These are phyloP conservation scores for Ustilago nuda DNA, from an alignment of 1,284 basidiomycete species.

Conservation along the genomic window DNA sequence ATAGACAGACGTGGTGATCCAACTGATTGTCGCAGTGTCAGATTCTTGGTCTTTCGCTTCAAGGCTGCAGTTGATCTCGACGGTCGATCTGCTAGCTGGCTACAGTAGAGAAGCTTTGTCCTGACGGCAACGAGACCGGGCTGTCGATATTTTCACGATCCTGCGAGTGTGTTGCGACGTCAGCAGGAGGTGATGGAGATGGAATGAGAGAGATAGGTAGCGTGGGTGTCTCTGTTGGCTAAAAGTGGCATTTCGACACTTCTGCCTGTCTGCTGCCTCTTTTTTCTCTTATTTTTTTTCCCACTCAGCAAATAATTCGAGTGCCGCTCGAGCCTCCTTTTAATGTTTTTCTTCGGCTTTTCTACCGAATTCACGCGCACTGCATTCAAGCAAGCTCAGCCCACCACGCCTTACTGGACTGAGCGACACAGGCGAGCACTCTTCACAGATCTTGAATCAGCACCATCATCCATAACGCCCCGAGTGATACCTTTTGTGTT, in stretches of 20 bases:
- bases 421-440: not conserved
- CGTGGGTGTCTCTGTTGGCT: not conserved
- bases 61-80: not conserved
- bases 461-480: no score
- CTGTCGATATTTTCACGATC: no score
- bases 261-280: not conserved
- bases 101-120: not conserved
- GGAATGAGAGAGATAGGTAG: not conserved
- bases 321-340: constrained; percentile 10
- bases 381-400: not conserved
- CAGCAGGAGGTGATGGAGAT: not conserved
- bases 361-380: constrained; percentile 7
- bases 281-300: not conserved
- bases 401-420: not conserved
- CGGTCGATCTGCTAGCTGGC: not conserved
- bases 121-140: no score
- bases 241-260: not conserved
- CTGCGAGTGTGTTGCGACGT: not conserved
- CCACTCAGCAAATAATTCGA: not conserved
- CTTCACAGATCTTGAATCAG: no score
- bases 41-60: not conserved
- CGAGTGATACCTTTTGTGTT: no score
- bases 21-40: not conserved
- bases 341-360: constrained; percentile 1
- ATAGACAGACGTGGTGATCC: no score